Conservation (phyloP, 2,329 filamentous ascomycete species). For the Fusarium sp. region DNA sequence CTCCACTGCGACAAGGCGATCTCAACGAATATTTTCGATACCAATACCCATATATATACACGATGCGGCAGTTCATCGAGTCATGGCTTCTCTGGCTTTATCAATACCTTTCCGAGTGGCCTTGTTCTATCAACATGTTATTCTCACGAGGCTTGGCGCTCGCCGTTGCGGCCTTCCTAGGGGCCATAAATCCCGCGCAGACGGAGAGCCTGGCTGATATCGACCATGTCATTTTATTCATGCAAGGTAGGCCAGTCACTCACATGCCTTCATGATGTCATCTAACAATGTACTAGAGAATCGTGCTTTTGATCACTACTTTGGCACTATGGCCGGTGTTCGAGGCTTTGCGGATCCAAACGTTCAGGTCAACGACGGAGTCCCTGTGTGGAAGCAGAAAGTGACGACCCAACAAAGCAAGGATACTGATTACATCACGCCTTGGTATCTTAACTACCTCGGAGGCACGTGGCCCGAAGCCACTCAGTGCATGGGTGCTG, state of each 20-base stretch:
- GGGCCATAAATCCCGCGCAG: background rate
- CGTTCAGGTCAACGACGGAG: slow-evolving; percentile 6
- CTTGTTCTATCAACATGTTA: slow-evolving; percentile 14
- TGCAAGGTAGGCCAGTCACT: background rate
- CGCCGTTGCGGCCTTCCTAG: background rate
- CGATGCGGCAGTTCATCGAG: slow-evolving; percentile 10
- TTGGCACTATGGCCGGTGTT: slow-evolving; percentile 24
- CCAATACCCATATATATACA: slow-evolving; percentile 2
- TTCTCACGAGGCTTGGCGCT: background rate
- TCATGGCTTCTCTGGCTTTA: slow-evolving; percentile 5
- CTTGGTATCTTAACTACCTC: slow-evolving; percentile 68
- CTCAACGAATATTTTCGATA: background rate
- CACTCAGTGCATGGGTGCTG: slow-evolving; percentile 67
- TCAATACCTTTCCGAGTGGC: background rate
- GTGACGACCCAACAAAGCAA: slow-evolving; percentile 5
- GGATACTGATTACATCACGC: slow-evolving; percentile 10
- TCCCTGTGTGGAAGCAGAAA: slow-evolving; percentile 16
- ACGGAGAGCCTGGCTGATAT: slow-evolving; percentile 16
- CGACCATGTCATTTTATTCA: slow-evolving; percentile 18
- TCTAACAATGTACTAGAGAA: background rate
- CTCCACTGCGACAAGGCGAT: background rate
- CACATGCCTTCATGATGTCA: accelerated
- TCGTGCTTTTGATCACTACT: slow-evolving; percentile 26
- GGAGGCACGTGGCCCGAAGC: slow-evolving; percentile 64
- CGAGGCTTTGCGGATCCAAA: slow-evolving; percentile 27